Evolutionary conservation across 139 green algal genomes (phyloP).

Genomic region (Tetradesmus obliquus): DNA sequence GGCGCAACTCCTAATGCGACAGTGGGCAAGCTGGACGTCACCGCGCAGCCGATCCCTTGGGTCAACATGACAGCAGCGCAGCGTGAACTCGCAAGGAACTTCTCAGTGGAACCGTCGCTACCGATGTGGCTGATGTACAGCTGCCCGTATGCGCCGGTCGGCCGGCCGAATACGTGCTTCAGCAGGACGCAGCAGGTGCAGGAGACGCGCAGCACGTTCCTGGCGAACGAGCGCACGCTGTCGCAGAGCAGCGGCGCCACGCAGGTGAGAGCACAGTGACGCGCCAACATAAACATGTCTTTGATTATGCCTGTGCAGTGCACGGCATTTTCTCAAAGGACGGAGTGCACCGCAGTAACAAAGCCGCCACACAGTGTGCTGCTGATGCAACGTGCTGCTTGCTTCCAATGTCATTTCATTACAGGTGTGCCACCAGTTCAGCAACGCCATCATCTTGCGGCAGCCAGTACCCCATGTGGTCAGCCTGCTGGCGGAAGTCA

Average conservation of each 20-base stretch:
- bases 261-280: constrained; percentile 10
- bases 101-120: not conserved
- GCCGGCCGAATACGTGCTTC: not conserved
- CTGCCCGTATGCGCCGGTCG: constrained; percentile 15
- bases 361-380: not conserved
- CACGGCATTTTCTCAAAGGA: not conserved
- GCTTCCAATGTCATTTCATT: not conserved
- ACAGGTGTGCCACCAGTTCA: constrained; percentile 36
- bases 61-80: not conserved
- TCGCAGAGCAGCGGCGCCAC: not conserved
- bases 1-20: constrained; percentile 5
- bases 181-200: not conserved
- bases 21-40: not conserved
- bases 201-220: constrained; percentile 3
- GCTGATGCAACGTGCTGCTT: not conserved
- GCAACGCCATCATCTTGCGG: constrained; percentile 31
- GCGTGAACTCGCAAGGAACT: not conserved
- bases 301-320: not conserved
- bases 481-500: constrained; percentile 35
- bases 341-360: not conserved
- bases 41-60: not conserved
- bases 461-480: constrained; percentile 28
- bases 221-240: constrained; percentile 37
- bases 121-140: constrained; percentile 39
- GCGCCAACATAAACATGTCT: no score